Evolutionary conservation across 495 filamentous ascomycete species (phyloP).

Genomic region (Acidiella bohemica): DNA sequence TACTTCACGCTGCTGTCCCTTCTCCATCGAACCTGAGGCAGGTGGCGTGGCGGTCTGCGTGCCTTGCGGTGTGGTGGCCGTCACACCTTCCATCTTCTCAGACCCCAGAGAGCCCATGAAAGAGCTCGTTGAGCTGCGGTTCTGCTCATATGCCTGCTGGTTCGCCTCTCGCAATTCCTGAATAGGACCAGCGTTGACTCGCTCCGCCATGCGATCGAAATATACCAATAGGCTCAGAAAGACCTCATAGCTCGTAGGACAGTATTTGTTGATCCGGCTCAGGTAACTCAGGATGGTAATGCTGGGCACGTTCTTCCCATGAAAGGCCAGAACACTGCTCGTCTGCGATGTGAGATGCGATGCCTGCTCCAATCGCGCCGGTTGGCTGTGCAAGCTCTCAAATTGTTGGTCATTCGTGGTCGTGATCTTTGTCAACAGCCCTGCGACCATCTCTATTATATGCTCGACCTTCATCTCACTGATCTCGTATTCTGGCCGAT

Average conservation of each 20-base stretch:
- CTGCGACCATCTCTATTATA: constrained; percentile 99
- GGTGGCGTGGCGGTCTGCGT: constrained; percentile 29
- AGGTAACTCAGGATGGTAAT: constrained; percentile 96
- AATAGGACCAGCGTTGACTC: constrained; percentile 65
- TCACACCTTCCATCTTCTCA: constrained; percentile 17
- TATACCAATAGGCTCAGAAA: constrained; percentile 93
- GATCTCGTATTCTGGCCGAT: constrained; percentile 69
- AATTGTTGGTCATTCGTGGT: constrained; percentile 92
- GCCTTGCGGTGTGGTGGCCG: constrained; percentile 11
- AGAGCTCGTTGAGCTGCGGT: constrained; percentile 15
- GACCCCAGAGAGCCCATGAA: constrained; percentile 20
- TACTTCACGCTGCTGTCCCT: constrained; percentile 10
- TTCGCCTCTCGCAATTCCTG: constrained; percentile 35
- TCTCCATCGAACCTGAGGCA: constrained; percentile 29
- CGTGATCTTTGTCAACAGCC: constrained; percentile 95
- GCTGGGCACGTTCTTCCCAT: constrained; percentile 95
- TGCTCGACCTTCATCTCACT: constrained; percentile 95
- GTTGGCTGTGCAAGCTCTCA: constrained; percentile 59
- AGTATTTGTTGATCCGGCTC: constrained; percentile 96
- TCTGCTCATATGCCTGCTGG: constrained; percentile 24
- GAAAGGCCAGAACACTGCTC: constrained; percentile 91
- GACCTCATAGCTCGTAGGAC: constrained; percentile 95
- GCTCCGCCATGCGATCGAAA: constrained; percentile 97
- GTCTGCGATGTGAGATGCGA: constrained; percentile 61
- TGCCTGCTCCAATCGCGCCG: constrained; percentile 52